Percentiles rank a stretch among this genome's conserved stretches.
These are phyloP conservation scores for Talaromyces sp. DNA, from an alignment of 2,329 filamentous ascomycete species.

Conservation along the genomic window DNA sequence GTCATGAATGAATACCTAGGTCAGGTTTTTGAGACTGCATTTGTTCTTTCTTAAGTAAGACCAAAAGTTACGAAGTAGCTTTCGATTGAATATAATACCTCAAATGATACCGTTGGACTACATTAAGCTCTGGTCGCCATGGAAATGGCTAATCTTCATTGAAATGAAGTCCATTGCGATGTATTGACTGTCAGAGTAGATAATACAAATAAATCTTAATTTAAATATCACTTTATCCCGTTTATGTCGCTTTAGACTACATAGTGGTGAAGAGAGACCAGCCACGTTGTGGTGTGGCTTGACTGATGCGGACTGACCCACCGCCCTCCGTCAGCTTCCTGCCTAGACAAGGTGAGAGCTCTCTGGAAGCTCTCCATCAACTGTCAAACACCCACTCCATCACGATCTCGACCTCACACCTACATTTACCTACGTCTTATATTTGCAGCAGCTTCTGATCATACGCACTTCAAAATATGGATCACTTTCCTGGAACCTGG, in stretches of 20 bases:
- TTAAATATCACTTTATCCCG: too few relatives aligned
- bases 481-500: constrained; percentile 64
- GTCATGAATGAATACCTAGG: background rate
- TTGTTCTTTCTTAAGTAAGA: background rate
- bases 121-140: background rate
- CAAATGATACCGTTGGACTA: background rate
- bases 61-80: background rate
- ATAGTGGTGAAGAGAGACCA: background rate
- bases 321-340: constrained; percentile 19
- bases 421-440: background rate
- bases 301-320: constrained; percentile 11
- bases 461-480: constrained; percentile 48
- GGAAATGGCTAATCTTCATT: too few relatives aligned
- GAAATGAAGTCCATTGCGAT: too few relatives aligned
- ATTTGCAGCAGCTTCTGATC: background rate
- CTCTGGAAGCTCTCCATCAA: constrained; percentile 12
- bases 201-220: too few relatives aligned
- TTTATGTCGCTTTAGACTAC: too few relatives aligned
- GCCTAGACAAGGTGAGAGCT: constrained; percentile 14
- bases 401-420: background rate
- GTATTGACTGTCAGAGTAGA: background rate
- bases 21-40: background rate
- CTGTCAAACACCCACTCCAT: background rate
- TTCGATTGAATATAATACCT: background rate
- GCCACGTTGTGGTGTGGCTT: constrained; percentile 8